These are phyloP conservation scores for Phytophthora pluvialis DNA, from an alignment of 352 stramenopile species.

Conservation along the genomic window DNA sequence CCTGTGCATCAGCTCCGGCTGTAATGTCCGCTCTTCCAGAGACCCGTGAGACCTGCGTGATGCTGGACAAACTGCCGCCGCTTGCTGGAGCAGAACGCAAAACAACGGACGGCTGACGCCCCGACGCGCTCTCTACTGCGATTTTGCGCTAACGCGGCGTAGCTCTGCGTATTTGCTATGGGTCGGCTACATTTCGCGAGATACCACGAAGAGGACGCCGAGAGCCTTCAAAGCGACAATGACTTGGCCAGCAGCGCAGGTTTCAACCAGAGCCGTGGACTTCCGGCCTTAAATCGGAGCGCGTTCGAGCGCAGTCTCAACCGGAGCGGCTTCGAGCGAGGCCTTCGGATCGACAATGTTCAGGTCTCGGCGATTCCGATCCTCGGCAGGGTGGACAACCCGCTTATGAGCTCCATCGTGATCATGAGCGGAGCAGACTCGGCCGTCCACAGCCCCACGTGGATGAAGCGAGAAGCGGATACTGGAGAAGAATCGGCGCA, in stretches of 20 bases:
- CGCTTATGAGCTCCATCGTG: slow-evolving; percentile 39
- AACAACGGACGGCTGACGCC: slow-evolving; percentile 13
- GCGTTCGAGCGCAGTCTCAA: slow-evolving; percentile 28
- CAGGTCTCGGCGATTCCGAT: slow-evolving; percentile 36
- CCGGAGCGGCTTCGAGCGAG: slow-evolving; percentile 20
- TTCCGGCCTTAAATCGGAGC: slow-evolving; percentile 23
- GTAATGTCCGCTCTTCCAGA: slow-evolving; percentile 28
- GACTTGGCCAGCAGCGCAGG: slow-evolving; percentile 26
- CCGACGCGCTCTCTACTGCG: slow-evolving; percentile 18
- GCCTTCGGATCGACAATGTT: slow-evolving; percentile 33
- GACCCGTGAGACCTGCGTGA: slow-evolving; percentile 4
- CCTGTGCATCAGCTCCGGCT: slow-evolving; percentile 22
- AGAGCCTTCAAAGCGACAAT: slow-evolving; percentile 18
- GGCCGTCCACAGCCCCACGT: slow-evolving; percentile 17
- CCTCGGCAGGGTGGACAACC: slow-evolving; percentile 30
- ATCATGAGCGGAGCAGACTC: slow-evolving; percentile 42
- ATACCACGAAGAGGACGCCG: slow-evolving; percentile 26
- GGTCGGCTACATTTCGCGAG: slow-evolving; percentile 30
- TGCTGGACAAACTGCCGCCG: slow-evolving; percentile 1
- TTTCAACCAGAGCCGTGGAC: slow-evolving; percentile 28
- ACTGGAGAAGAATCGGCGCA: not conserved
- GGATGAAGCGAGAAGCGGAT: slow-evolving; percentile 20
- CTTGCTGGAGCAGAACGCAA: slow-evolving; percentile 31
- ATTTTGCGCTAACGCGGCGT: not conserved
- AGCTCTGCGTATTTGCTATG: slow-evolving; percentile 26